Conservation (phyloP, 257 asterid genomes). For the Orobanche coerulescens region DNA sequence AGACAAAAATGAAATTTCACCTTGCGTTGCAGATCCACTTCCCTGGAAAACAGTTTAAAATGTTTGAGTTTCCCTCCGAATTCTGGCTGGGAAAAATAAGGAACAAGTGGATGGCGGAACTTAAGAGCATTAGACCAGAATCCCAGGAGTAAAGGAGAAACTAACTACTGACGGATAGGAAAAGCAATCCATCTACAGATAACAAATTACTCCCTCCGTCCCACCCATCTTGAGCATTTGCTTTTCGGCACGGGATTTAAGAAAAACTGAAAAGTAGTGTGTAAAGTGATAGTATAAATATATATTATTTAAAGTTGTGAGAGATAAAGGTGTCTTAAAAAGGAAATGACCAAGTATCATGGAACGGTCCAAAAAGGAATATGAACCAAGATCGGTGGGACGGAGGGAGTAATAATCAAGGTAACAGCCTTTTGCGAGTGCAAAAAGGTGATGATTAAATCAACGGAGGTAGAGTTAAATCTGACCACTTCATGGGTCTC, state of each 20-base stretch:
- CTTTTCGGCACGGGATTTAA: too few species aligned
- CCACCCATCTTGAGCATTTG: too few species aligned
- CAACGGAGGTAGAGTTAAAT: not conserved
- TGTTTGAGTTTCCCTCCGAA: slow-evolving; percentile 19
- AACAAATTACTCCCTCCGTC: too few species aligned
- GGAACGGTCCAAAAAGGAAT: too few species aligned
- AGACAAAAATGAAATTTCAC: slow-evolving; percentile 86
- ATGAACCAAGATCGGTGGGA: too few species aligned
- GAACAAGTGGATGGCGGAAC: not conserved
- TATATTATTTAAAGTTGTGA: too few species aligned
- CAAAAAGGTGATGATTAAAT: not conserved
- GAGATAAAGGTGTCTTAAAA: too few species aligned
- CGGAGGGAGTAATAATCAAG: not conserved
- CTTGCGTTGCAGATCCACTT: slow-evolving; percentile 87
- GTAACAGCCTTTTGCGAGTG: not conserved
- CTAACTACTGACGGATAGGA: not conserved
- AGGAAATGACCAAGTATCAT: too few species aligned
- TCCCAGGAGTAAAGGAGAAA: not conserved
- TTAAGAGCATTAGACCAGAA: not conserved
- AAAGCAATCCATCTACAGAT: not conserved
- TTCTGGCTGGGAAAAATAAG: slow-evolving; percentile 3
- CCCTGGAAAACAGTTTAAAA: slow-evolving; percentile 48
- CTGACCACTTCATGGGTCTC: not conserved
- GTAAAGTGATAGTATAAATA: too few species aligned
- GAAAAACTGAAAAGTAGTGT: too few species aligned